A percentile compares a stretch with the other conserved stretches of the same genome.
These are phyloP conservation scores for Turnera subulata DNA, from an alignment of 345 rosid species.

Conservation along the genomic window DNA sequence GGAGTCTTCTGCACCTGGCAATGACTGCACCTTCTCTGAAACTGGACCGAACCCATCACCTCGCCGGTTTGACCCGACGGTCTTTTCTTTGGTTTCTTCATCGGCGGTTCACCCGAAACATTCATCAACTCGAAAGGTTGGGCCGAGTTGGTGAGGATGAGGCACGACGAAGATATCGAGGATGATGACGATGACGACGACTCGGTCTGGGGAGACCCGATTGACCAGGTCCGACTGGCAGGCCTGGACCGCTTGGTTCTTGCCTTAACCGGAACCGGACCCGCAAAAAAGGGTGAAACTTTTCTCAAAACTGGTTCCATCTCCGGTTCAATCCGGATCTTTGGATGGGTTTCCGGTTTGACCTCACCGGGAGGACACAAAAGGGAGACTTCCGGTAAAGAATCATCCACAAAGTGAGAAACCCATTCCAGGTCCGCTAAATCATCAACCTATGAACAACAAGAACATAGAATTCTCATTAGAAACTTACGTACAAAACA, in stretches of 20 bases:
- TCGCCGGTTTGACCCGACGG: constrained; percentile 20
- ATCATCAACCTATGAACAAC: constrained; percentile 33
- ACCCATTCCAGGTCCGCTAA: constrained; percentile 57
- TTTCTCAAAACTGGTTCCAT: constrained; percentile 6
- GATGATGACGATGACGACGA: constrained; percentile 23
- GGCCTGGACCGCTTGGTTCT: constrained; percentile 41
- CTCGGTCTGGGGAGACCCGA: constrained; percentile 22
- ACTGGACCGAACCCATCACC: constrained; percentile 10
- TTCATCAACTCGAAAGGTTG: constrained; percentile 2
- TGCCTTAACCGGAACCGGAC: constrained; percentile 34
- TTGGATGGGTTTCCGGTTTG: constrained; percentile 10
- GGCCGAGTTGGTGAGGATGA: background rate
- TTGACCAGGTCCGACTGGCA: constrained; percentile 28
- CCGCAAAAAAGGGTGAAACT: constrained; percentile 18
- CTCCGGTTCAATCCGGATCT: constrained; percentile 18
- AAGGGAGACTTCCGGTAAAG: constrained; percentile 26
- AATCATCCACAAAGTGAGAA: constrained; percentile 53
- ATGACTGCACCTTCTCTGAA: constrained; percentile 47
- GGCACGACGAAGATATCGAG: constrained; percentile 11
- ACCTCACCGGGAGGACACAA: constrained; percentile 8
- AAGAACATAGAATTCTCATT: background rate
- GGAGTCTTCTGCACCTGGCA: constrained; percentile 58
- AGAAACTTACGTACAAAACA: too few species aligned
- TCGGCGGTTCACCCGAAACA: constrained; percentile 15
- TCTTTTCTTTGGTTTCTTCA: constrained; percentile 35